Conservation (phyloP, 257 asterid genomes). For the Jaltomata sinuosa region DNA sequence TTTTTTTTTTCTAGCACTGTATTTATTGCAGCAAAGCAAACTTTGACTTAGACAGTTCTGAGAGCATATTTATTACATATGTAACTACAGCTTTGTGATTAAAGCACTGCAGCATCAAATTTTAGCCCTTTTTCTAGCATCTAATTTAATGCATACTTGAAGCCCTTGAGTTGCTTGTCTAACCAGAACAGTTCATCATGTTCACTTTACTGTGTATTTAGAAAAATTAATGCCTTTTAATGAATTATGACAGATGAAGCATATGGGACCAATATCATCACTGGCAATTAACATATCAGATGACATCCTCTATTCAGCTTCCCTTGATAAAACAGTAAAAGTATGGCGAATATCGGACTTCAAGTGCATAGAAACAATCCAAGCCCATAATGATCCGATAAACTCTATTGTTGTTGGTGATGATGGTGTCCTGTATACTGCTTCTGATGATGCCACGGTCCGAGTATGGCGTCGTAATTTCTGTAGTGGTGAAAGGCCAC, state of each 20-base stretch:
- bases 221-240: background rate
- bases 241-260: constrained; percentile 42
- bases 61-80: background rate
- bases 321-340: constrained; percentile 71
- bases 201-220: background rate
- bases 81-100: background rate
- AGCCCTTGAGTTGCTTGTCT: background rate
- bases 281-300: constrained; percentile 71
- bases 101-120: background rate
- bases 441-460: constrained; percentile 86
- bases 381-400: constrained; percentile 79
- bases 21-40: background rate
- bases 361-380: constrained; percentile 90
- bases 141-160: background rate
- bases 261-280: constrained; percentile 71
- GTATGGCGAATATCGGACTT: constrained; percentile 82
- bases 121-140: background rate
- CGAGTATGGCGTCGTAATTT: constrained; percentile 89
- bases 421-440: constrained; percentile 87
- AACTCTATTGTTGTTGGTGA: constrained; percentile 70
- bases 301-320: constrained; percentile 73
- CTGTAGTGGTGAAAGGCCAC: constrained; percentile 68
- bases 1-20: background rate
- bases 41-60: background rate
- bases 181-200: background rate